phyloP scores from a whole-genome alignment of 2,329 filamentous ascomycete genomes.

The Aspergillus sclerotialis region DNA sequence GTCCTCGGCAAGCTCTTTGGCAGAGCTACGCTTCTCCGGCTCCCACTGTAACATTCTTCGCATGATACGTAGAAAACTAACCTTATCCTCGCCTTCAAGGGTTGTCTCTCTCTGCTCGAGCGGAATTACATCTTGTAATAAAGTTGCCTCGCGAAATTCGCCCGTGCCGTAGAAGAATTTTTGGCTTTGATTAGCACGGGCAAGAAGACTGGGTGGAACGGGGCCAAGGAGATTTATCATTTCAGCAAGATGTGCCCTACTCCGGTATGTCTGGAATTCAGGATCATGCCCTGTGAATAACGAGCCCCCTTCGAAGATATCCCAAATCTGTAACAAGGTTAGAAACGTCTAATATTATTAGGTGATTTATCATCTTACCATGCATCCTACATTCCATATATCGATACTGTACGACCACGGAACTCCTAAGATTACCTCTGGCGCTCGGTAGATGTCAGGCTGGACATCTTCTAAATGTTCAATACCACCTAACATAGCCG shows the following conservation, averaged over 20 bases:
- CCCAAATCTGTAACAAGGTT: constrained; percentile 37
- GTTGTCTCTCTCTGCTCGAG: constrained; percentile 33
- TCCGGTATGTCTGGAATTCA: constrained; percentile 33
- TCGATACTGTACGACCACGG: constrained; percentile 45
- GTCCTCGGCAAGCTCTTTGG: constrained; percentile 20
- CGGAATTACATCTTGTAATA: constrained; percentile 14
- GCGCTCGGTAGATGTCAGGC: constrained; percentile 29
- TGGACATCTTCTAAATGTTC: constrained; percentile 26
- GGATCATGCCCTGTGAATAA: constrained; percentile 40
- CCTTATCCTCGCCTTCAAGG: constrained; percentile 28
- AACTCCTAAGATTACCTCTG: constrained; percentile 41
- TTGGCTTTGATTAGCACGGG: constrained; percentile 18
- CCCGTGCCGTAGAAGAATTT: constrained; percentile 37
- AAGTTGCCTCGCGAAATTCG: constrained; percentile 14
- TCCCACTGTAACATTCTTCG: constrained; percentile 34
- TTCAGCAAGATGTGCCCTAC: constrained; percentile 43
- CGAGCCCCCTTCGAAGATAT: constrained; percentile 41
- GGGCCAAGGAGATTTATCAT: constrained; percentile 42
- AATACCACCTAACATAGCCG: constrained; percentile 31
- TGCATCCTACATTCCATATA: constrained; percentile 47
- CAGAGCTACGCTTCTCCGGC: constrained; percentile 22
- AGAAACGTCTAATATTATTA: constrained; percentile 6
- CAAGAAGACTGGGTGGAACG: constrained; percentile 32
- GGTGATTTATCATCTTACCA: constrained; percentile 36
- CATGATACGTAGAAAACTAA: constrained; percentile 23